Evolutionary conservation across 768 basidiomycete species (phyloP), one percentile per base, ranked within the genome.

Genomic region (Xerocomellus dryophilus): DNA sequence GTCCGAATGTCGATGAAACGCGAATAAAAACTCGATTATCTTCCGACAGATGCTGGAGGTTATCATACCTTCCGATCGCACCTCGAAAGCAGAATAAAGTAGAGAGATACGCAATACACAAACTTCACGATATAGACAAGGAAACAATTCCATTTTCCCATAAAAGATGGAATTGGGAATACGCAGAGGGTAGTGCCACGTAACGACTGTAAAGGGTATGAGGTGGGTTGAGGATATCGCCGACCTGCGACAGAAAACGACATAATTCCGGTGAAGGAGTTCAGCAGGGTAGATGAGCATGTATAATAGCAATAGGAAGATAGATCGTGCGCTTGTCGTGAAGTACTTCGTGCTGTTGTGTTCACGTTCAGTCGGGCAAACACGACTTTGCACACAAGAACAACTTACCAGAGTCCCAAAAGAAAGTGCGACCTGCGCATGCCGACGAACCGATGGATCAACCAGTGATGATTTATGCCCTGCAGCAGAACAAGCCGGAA

Each of bases 401-500:
- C 12, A n/a, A n/a, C 64, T 57, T 25, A 67, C 67, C 61, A 60
- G 59, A 51, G 54, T 59, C 57, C 68, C 57, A 49, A 47, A 29
- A 61, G 32, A 64, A 58, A 41, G 43, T 68, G 68, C 67, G 68
- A 38, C 68, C 68, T 20, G 64, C 68, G 66, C 66, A 55, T 52
- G 53, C 45, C 59, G 61, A 58, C 51, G 60, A 67, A 53, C 39
- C 23, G 23, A 48, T 54, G 43, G 41, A 67, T 58, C 66, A 67
- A 56, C 71, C 64, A 62, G 59, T 48, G 50, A 50, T 54, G 50
- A 23, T 72, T 57, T 57, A 88, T 74, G 78, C 82, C 62, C 82
- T 80, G 68, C 88, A 91, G 71, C 88, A 91, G 53, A 90, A 71
- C 40, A 82, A 73, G 57, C 75, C 74, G 73, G 81, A 85, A 66